Percentiles rank a stretch among this genome's conserved stretches.
These are phyloP conservation scores for Hemisphaericaspora xylanilytica DNA, from an alignment of 1,139 yeast genomes.

Conservation along the genomic window DNA sequence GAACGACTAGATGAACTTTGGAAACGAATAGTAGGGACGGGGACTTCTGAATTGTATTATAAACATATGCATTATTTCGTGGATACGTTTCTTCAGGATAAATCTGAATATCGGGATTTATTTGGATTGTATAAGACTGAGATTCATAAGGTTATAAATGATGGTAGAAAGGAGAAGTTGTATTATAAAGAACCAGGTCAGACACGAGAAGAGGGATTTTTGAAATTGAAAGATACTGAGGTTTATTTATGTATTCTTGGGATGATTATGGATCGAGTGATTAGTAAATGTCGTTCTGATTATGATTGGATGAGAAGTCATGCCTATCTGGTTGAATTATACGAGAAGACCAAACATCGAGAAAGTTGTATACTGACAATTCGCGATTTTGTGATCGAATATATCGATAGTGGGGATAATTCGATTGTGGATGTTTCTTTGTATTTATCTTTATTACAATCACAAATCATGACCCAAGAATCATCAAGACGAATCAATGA, in stretches of 20 bases:
- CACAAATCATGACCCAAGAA: conserved; percentile 9
- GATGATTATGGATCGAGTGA: conserved; percentile 32
- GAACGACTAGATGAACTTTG: background rate
- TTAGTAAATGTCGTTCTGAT: background rate
- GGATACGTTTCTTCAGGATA: conserved; percentile 21
- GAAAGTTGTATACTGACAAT: conserved; percentile 12
- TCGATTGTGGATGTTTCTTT: background rate
- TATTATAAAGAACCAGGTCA: too few species aligned
- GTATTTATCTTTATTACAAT: background rate
- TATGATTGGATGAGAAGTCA: background rate
- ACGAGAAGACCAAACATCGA: background rate
- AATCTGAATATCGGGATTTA: conserved; percentile 22
- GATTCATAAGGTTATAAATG: conserved; percentile 20
- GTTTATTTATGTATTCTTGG: conserved; percentile 32
- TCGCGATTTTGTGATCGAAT: conserved; percentile 15
- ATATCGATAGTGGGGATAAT: conserved; percentile 6
- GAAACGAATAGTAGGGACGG: conserved; percentile 9
- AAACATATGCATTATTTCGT: conserved; percentile 35
- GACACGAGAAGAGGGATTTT: background rate
- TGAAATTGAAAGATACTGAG: conserved; percentile 20
- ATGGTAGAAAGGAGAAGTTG: conserved; percentile 10
- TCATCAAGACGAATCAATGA: conserved; percentile 18
- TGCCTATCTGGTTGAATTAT: background rate
- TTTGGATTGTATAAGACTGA: conserved; percentile 28
- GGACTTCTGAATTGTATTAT: conserved; percentile 22